Evolutionary conservation across 768 basidiomycete species (phyloP), one percentile per base, ranked within the genome.

Genomic region (Tulasnella sp.): DNA sequence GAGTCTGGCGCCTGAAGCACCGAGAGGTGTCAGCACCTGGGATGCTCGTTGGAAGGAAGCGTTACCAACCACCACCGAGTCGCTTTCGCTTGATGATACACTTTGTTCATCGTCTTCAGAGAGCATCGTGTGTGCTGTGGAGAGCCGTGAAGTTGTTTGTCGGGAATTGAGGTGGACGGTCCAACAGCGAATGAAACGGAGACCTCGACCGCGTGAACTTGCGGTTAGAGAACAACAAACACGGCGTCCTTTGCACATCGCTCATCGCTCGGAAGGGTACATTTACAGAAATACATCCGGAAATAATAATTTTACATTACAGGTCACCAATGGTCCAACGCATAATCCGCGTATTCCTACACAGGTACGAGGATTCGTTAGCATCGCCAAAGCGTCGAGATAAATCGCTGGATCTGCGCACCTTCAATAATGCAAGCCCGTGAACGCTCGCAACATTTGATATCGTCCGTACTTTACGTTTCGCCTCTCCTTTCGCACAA

Each of bases 391-490:
- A 9, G 2, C 9, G 39, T 34, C 21, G 44, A 14, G 42, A n/a
- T n/a, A 74, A 24, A 40, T 10, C 14, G 39, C 36, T 42, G 31
- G 12, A 8, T 19, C 72, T 9, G 24, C 73, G n/a, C 5, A 94
- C 94, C 88, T 90, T 93, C 71, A 95, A 85, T 78, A 93, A 87
- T 39, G 84, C 82, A 75, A 96, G 85, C 82, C 90, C 91, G 84
- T 95, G 93, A 71, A 92, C 90, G 39, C 90, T 89, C 2, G 94
- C 92, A 34, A 95, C 92, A 84, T 95, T 97, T 62, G 94, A 90
- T 80, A 97, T 91, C 56, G 95, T 96, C 81, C 91, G 88, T 82
- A 98, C 83, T 84, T 89, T 92, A 74, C 92, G 87, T 82, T 90
- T 89, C 80, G 89, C 86, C 75, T 98, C 96, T 48, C 87, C 88